Percentiles rank a stretch among this genome's conserved stretches.
Evolutionary conservation across 352 stramenopile species (phyloP).

Genomic region (Globisporangium rhizosaccharum): DNA sequence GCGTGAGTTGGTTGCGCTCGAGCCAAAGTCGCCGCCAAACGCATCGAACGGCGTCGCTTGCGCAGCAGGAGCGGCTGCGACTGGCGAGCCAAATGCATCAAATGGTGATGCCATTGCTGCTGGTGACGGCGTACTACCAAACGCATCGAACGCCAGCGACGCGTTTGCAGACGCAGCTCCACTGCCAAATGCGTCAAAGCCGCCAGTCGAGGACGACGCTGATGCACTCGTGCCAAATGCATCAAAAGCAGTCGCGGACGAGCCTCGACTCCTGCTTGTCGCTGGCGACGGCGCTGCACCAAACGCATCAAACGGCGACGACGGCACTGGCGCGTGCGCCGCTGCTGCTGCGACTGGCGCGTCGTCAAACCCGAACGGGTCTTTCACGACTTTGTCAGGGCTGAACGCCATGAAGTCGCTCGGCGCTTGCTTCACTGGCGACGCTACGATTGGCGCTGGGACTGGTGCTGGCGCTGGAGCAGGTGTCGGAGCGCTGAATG

Average conservation of each 20-base stretch:
- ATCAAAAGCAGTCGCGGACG: slow-evolving; percentile 19
- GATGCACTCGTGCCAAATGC: slow-evolving; percentile 13
- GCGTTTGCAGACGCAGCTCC: not conserved
- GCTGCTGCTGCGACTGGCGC: slow-evolving; percentile 15
- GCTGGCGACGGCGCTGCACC: slow-evolving; percentile 9
- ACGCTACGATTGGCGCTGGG: slow-evolving; percentile 6
- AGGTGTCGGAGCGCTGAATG: slow-evolving; percentile 2
- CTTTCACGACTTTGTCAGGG: slow-evolving; percentile 27
- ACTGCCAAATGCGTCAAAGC: slow-evolving; percentile 8
- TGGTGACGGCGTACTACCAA: slow-evolving; percentile 17
- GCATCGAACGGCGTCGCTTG: slow-evolving; percentile 20
- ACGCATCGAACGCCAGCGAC: slow-evolving; percentile 23
- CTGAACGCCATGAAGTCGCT: slow-evolving; percentile 74
- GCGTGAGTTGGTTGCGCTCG: slow-evolving; percentile 18
- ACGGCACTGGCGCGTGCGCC: not conserved
- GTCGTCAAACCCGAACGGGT: slow-evolving; percentile 54
- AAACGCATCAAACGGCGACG: slow-evolving; percentile 24
- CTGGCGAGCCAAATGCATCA: slow-evolving; percentile 26
- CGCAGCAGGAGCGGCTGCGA: slow-evolving; percentile 6
- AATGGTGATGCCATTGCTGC: slow-evolving; percentile 3
- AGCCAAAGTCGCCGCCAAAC: slow-evolving; percentile 29
- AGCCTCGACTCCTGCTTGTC: not conserved
- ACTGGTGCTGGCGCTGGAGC: not conserved
- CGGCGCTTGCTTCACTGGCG: slow-evolving; percentile 15
- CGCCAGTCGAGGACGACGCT: not conserved